Conservation (phyloP, 129 eudicot species). For the Flaveria bidentis region DNA sequence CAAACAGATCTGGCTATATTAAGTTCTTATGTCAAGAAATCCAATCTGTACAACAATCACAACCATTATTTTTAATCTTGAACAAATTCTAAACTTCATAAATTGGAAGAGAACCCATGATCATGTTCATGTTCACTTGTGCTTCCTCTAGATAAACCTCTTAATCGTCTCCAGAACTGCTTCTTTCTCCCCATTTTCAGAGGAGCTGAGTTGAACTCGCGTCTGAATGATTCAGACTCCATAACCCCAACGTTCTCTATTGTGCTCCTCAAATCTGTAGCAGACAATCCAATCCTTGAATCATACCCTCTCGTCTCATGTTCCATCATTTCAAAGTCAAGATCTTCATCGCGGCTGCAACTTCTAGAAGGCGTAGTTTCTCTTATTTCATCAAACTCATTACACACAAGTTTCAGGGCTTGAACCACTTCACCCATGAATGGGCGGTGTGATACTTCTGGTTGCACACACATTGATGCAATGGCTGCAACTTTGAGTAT, state of each 20-base stretch:
- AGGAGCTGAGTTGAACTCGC: constrained; percentile 81
- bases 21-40: constrained; percentile 13
- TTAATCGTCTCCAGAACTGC: constrained; percentile 64
- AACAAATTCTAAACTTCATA: constrained; percentile 23
- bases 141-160: constrained; percentile 68
- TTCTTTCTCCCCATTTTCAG: constrained; percentile 57
- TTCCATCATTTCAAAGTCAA: constrained; percentile 40
- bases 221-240: constrained; percentile 63
- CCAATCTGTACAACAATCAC: constrained; percentile 7
- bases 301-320: constrained; percentile 36
- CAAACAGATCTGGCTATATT: constrained; percentile 5
- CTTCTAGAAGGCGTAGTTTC: constrained; percentile 44
- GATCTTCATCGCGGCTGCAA: constrained; percentile 39
- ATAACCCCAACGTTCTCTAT: constrained; percentile 43
- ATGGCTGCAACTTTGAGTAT: constrained; percentile 83
- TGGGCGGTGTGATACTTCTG: constrained; percentile 93
- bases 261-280: constrained; percentile 52
- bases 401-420: constrained; percentile 84
- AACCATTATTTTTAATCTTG: neutral
- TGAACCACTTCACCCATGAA: constrained; percentile 99
- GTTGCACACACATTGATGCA: constrained; percentile 98
- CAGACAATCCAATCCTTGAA: constrained; percentile 48
- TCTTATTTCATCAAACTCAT: constrained; percentile 75
- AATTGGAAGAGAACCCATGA: constrained; percentile 51
- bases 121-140: constrained; percentile 43